Percentiles rank a stretch among this genome's conserved stretches.
Conservation (phyloP, 108 stramenopile species). For the Discostella stelligeroides region DNA sequence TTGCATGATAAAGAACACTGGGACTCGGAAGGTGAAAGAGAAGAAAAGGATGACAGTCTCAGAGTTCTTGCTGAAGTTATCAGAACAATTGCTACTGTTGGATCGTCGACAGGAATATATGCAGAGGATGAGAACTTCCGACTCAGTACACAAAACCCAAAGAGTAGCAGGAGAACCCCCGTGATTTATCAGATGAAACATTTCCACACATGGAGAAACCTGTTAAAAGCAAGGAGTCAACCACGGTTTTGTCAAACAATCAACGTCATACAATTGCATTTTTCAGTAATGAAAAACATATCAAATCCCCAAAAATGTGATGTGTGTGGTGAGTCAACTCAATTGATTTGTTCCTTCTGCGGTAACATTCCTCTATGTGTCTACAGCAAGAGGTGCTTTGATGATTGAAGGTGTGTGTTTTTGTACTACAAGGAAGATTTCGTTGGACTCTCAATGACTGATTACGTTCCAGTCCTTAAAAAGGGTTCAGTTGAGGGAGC, state of each 20-base stretch:
- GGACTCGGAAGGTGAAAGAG: not conserved
- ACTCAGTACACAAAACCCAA: too few relatives aligned
- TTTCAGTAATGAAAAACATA: not conserved
- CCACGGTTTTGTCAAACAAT: not conserved
- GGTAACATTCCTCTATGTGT: not conserved
- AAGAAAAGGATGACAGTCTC: not conserved
- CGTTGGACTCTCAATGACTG: conserved; percentile 1
- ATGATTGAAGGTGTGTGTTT: not conserved
- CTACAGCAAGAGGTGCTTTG: not conserved
- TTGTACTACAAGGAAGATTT: not conserved
- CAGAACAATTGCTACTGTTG: too few relatives aligned
- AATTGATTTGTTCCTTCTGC: not conserved
- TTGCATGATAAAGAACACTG: conserved; percentile 1
- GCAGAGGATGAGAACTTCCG: too few relatives aligned
- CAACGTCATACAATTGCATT: not conserved
- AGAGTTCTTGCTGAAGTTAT: not conserved
- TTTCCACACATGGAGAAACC: too few relatives aligned
- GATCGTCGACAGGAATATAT: too few relatives aligned
- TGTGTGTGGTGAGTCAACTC: not conserved
- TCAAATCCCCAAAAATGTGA: not conserved
- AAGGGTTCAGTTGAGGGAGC: not conserved
- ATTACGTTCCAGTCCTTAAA: not conserved
- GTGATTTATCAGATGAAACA: too few relatives aligned
- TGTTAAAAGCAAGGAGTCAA: too few relatives aligned
- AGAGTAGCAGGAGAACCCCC: too few relatives aligned